Evolutionary conservation across 202 grass and related monocot species (phyloP).

Genomic region (Saccharum hybrid): DNA sequence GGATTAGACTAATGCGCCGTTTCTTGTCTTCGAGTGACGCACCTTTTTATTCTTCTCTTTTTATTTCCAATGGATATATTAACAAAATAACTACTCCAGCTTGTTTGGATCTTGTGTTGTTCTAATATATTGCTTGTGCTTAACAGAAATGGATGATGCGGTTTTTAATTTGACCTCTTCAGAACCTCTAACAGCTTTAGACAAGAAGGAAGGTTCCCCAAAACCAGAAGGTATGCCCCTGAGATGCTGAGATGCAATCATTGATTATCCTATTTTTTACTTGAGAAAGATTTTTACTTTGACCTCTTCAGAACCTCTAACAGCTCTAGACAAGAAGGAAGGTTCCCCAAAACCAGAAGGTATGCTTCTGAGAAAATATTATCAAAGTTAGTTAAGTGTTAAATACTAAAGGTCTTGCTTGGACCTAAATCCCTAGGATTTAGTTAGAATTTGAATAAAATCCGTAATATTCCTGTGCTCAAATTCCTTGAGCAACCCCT

Average conservation of each 20-base stretch:
- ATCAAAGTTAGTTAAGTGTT: not conserved
- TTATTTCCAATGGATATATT: not conserved
- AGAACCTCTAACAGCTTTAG: not conserved
- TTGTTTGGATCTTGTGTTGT: not conserved
- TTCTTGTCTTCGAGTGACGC: not conserved
- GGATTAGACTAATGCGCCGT: not conserved
- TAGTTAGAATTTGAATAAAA: not conserved
- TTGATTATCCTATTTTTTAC: not conserved
- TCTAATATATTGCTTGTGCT: not conserved
- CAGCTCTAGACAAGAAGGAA: slow-evolving; percentile 7
- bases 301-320: not conserved
- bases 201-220: slow-evolving; percentile 9
- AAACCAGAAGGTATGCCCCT: slow-evolving; percentile 25
- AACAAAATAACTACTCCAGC: not conserved
- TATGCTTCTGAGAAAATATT: not conserved
- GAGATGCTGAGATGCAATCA: not conserved
- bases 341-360: slow-evolving; percentile 2
- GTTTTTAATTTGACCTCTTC: not conserved
- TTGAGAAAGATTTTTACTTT: not conserved
- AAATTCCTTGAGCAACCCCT: not conserved
- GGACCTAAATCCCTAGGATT: slow-evolving; percentile 3
- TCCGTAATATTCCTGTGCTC: not conserved
- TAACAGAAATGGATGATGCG: not conserved
- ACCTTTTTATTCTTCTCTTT: not conserved
- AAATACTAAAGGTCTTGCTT: slow-evolving; percentile 8